Conservation (phyloP, 1,284 basidiomycete genomes). For the Moniliophthora roreri region DNA sequence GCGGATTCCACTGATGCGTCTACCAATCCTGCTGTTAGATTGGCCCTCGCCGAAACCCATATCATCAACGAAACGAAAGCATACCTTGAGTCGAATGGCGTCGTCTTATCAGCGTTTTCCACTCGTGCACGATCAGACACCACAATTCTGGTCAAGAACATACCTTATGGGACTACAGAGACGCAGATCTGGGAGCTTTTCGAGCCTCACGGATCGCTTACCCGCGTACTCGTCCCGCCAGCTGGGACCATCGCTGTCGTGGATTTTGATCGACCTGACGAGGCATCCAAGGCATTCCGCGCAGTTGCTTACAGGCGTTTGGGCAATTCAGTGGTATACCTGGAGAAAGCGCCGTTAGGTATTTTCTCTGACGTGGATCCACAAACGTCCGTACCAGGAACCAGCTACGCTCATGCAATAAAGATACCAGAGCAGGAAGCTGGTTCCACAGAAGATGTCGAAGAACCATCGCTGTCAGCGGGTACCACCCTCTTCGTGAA, state of each 20-base stretch:
- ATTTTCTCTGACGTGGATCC: slow-evolving; percentile 59
- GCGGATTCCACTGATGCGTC: slow-evolving; percentile 37
- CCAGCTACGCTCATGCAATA: slow-evolving; percentile 40
- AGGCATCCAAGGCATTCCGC: slow-evolving; percentile 77
- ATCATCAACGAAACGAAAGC: slow-evolving; percentile 94
- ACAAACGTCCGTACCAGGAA: slow-evolving; percentile 14
- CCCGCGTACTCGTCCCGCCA: slow-evolving; percentile 83
- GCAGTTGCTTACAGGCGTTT: slow-evolving; percentile 86
- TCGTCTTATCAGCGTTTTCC: slow-evolving; percentile 60
- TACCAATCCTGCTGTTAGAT: slow-evolving; percentile 73
- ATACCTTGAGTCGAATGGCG: slow-evolving; percentile 78
- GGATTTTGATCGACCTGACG: slow-evolving; percentile 75
- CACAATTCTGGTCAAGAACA: slow-evolving; percentile 93
- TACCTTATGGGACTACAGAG: slow-evolving; percentile 86
- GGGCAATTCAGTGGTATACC: slow-evolving; percentile 87
- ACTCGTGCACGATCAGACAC: slow-evolving; percentile 70
- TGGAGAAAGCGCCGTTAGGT: slow-evolving; percentile 89
- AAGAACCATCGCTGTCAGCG: slow-evolving; percentile 48
- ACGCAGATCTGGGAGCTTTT: slow-evolving; percentile 82
- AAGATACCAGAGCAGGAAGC: slow-evolving; percentile 41
- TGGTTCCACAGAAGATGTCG: slow-evolving; percentile 24
- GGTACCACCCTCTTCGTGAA: slow-evolving; percentile 94
- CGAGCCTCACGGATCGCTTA: slow-evolving; percentile 74
- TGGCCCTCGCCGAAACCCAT: slow-evolving; percentile 95
- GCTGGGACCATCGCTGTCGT: slow-evolving; percentile 94